Evolutionary conservation across 768 basidiomycete genomes (phyloP), one percentile per base, ranked within the genome.

Genomic region (Panaeolus papilionaceus): DNA sequence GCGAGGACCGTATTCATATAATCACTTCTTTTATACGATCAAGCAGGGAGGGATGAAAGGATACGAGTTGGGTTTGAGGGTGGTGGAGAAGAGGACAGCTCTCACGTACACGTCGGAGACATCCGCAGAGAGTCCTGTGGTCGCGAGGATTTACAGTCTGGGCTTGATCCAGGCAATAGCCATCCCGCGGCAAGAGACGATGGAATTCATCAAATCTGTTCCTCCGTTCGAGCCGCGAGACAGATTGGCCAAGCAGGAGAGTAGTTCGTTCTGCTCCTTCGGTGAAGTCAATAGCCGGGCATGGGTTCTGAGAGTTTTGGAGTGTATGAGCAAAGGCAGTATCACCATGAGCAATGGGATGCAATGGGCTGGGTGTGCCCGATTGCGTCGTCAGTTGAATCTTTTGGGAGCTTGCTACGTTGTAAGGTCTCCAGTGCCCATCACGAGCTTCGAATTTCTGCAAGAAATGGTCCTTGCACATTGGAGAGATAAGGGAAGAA

Each of bases 151-250:
- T 12, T 58, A 58, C 7, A 58, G 54, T 7, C 14, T 58, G 26
- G 54, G 54, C 3, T 33, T 58, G 26, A 58, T 58, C n/a, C 26
- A 58, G 28, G 54, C 54, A 28, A 58, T 33, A 14, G 54, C 11
- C 3, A 7, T 58, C 2, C 54, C 54, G 12, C 54, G 54, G 11
- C 26, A 58, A 1, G 54, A 58, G 26, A 16, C 33, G 14, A 58
- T 58, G 54, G 54, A 58, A 3, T 58, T 58, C 28, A 58, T 58
- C 54, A 58, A 58, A 28, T 3, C 54, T 58, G 54, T 58, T 14
- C 54, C 54, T 33, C 54, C 54, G 6, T 58, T 58, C 12, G 54
- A 58, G 54, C 54, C 54, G n/a, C 14, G 54, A 58, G 54, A 58
- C n/a, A 37, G 8, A 9, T 49, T 49, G 47, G 8, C 33, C 14